Base-by-base conservation (phyloP, 768 basidiomycete genomes). In the Leucocoprinus birnbaumii region DNA sequence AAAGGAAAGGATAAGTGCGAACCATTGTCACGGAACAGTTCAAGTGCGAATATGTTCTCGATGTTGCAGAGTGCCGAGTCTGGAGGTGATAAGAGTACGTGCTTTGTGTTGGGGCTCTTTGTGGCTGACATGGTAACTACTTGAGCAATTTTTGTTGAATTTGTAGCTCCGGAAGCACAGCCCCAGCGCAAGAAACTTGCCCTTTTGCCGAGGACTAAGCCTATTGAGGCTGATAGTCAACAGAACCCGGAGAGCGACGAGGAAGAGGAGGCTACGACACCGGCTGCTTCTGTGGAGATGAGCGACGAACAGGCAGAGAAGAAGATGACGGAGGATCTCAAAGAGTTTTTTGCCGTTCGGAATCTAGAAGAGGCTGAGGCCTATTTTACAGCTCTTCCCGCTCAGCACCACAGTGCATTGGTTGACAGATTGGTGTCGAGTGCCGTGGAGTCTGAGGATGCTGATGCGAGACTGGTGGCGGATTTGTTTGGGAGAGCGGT, bases 301-400 rank as follows among this genome's bases (percentile, higher is more conserved):
- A 75, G 82, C 0, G 86, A 85, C 61, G 82, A 72, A 1, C 83
- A 84, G 16, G 89, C 85, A 35, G 77, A 80, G 70, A 82, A 83
- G 67, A 90, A 87, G 77, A 87, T 96, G 62, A 78, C 75, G 13
- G 87, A 93, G 62, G 91, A 95, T 61, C 72, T 75, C 53, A 92
- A 91, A 71, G 93, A 98, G 75, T 89, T 93, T 75, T 94, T 87
- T 70, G 82, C 77, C 60, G 84, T 91, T 62, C 87, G 91, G 60
- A 89, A 86, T 64, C 68, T 97, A 54, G 86, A 87, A 31, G 95
- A 97, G 68, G 94, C 91, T 11, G 92, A 92, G 61, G 80, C 80
- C 22, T 95, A 94, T 75, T 94, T 96, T 73, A 77, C 81, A 48
- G 80, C 75, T 18, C 76, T 98, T 24, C 86, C 92, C 5, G 68